A percentile compares a stretch with the other conserved stretches of the same genome.
phyloP scores from a whole-genome alignment of 2,329 filamentous ascomycete species.

The Pyrenophora seminiperda region DNA sequence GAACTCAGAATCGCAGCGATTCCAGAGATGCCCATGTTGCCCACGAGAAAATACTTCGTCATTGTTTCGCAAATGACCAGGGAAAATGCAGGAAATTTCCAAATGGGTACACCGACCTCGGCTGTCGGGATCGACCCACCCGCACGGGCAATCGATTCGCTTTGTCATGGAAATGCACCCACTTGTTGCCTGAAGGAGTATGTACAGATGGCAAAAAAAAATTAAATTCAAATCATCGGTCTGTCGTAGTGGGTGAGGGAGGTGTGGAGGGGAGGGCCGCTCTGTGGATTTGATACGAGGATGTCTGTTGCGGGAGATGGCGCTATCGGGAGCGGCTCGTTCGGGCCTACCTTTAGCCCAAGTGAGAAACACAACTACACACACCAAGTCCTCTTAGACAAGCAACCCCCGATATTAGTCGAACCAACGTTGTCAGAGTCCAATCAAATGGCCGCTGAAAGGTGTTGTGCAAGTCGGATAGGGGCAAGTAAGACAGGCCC shows the following conservation, averaged over 20 bases:
- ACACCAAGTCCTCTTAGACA: conserved; percentile 3
- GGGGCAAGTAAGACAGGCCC: background rate
- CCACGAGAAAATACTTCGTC: background rate
- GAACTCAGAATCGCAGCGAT: conserved; percentile 1
- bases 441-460: conserved; percentile 4
- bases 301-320: conserved; percentile 3
- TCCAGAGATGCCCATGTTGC: too few species aligned
- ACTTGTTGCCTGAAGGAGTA: background rate
- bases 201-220: background rate
- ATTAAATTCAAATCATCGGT: background rate
- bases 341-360: conserved; percentile 1
- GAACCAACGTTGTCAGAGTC: background rate
- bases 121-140: conserved; percentile 1
- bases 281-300: background rate
- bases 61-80: conserved; percentile 10
- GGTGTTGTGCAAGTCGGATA: background rate
- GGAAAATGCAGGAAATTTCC: conserved; percentile 4
- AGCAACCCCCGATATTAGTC: background rate
- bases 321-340: conserved; percentile 6
- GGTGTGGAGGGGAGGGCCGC: too few species aligned
- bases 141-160: background rate
- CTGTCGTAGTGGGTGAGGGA: too few species aligned
- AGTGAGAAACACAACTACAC: conserved; percentile 11
- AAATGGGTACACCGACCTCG: conserved; percentile 7
- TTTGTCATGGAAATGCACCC: background rate